Evolutionary conservation across 441 rosid species (phyloP).

Genomic region (Pelargonium australe): DNA sequence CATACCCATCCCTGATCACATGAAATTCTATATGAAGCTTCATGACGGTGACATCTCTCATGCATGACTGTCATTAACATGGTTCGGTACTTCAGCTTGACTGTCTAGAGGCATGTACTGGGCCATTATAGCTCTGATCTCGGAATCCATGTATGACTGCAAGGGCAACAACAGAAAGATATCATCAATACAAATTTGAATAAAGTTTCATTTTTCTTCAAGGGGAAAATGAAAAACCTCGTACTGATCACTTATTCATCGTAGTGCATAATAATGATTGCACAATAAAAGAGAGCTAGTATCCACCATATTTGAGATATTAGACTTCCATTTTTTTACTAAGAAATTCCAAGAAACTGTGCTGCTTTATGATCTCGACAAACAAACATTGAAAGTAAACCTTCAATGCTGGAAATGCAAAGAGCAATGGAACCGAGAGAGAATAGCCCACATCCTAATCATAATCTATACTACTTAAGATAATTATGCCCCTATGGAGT

Average conservation of each 20-base stretch:
- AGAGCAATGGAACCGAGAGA: no score
- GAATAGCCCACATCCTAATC: no score
- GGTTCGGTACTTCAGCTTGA: conserved; percentile 71
- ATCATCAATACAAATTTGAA: neutral
- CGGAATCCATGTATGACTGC: conserved; percentile 99
- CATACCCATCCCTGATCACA: conserved; percentile 10
- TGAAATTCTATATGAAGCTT: conserved; percentile 8
- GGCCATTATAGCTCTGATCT: conserved; percentile 99
- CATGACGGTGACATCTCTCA: conserved; percentile 22
- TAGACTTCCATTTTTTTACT: no score
- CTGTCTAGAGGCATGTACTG: conserved; percentile 99
- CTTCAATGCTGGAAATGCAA: no score
- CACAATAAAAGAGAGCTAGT: neutral
- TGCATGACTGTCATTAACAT: conserved; percentile 49
- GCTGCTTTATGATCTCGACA: no score
- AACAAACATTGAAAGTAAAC: no score
- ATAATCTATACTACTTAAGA: neutral
- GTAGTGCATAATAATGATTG: neutral
- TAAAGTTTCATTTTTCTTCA: no score
- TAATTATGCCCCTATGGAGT: neutral
- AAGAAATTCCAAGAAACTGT: no score
- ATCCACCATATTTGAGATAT: neutral
- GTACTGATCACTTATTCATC: neutral
- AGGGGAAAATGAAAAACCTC: no score
- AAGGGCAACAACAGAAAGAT: conserved; percentile 14